phyloP scores from a whole-genome alignment of 257 asterid species.

The Plectranthus barbatus region DNA sequence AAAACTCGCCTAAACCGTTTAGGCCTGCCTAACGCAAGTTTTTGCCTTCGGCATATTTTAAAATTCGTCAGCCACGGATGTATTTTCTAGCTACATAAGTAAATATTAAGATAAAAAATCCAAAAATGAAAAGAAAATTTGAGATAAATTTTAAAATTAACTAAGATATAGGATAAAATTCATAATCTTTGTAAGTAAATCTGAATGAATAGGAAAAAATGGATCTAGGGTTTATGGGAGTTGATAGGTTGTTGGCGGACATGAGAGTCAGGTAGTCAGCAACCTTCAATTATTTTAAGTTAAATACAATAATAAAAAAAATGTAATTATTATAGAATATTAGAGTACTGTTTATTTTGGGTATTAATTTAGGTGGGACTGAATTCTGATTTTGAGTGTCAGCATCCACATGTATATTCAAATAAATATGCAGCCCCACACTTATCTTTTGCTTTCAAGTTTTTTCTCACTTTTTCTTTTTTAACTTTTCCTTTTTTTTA shows the following conservation, averaged over 20 bases:
- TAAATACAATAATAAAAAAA: not conserved
- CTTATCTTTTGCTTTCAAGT: not conserved
- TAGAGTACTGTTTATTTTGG: not conserved
- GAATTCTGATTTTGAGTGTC: conserved; percentile 11
- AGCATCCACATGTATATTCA: conserved; percentile 20
- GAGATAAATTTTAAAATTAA: too few relatives aligned
- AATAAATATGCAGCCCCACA: not conserved
- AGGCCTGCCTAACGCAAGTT: too few relatives aligned
- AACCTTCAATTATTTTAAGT: not conserved
- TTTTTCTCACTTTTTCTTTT: not conserved
- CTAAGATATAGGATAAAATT: too few relatives aligned
- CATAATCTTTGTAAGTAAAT: too few relatives aligned
- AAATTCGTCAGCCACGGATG: too few relatives aligned
- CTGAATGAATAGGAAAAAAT: too few relatives aligned
- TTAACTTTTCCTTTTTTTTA: not conserved
- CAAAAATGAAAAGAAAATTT: too few relatives aligned
- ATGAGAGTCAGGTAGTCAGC: not conserved
- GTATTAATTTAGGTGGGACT: conserved; percentile 2
- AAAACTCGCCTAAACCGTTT: too few relatives aligned
- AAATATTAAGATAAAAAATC: too few relatives aligned
- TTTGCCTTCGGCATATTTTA: too few relatives aligned
- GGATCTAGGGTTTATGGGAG: too few relatives aligned
- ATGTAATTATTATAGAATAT: not conserved
- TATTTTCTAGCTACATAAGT: too few relatives aligned
- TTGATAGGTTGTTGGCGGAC: not conserved